phyloP scores from a whole-genome alignment of 306 rosid genomes.

The Trichosanthes truncata region DNA sequence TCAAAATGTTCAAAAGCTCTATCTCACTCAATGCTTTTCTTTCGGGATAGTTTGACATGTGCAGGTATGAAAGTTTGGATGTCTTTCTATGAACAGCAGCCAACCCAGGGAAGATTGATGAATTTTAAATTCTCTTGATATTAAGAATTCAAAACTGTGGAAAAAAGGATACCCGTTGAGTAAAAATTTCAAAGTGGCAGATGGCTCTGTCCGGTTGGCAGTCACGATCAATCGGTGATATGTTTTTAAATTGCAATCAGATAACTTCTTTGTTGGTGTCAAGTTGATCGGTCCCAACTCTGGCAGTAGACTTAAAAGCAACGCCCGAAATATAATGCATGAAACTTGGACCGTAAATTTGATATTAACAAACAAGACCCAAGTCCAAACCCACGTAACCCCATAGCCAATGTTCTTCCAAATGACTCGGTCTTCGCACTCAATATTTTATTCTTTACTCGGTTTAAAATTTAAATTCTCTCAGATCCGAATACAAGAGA shows the following conservation, averaged over 20 bases:
- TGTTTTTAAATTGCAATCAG: neutral
- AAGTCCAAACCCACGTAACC: neutral
- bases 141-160: neutral
- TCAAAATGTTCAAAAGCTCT: neutral
- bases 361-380: neutral
- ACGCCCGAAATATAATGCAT: neutral
- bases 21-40: neutral
- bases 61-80: neutral
- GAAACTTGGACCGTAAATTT: neutral
- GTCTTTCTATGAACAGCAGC: neutral
- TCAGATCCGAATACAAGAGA: neutral
- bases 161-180: neutral
- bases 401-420: neutral
- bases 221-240: neutral
- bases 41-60: neutral
- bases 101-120: neutral
- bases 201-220: neutral
- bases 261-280: neutral
- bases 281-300: neutral
- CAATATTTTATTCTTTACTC: neutral
- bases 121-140: neutral
- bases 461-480: neutral
- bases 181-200: neutral
- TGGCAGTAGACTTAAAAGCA: neutral
- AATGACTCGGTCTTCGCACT: neutral